These are phyloP conservation scores for Apiospora marii DNA, from an alignment of 2,329 filamentous ascomycete genomes.

Conservation along the genomic window DNA sequence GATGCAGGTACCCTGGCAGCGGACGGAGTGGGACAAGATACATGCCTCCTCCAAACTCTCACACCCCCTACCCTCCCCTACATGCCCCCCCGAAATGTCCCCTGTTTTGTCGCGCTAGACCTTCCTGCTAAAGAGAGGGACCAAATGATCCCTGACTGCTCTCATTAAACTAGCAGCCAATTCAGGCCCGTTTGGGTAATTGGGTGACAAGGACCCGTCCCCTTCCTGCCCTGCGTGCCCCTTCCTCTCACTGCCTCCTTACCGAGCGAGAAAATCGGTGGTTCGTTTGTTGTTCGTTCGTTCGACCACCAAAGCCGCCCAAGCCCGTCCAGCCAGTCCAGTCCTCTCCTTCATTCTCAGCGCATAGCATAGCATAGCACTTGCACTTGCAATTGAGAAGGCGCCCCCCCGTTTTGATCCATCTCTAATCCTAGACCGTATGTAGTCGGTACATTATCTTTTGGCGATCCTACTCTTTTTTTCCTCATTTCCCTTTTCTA, in stretches of 20 bases:
- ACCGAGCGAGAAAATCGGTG: conserved; percentile 11
- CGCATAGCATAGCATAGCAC: neutral
- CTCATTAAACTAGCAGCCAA: conserved; percentile 26
- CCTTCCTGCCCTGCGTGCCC: conserved; percentile 6
- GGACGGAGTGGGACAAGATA: conserved; percentile 13
- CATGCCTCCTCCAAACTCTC: conserved; percentile 15
- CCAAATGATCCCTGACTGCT: conserved; percentile 38
- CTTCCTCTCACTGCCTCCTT: conserved; percentile 22
- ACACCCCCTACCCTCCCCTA: neutral
- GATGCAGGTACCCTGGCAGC: conserved; percentile 21
- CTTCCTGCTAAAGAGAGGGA: conserved; percentile 16
- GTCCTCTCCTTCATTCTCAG: neutral
- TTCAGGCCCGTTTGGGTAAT: conserved; percentile 26
- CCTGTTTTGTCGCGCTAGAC: conserved; percentile 21
- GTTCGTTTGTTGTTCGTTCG: conserved; percentile 4
- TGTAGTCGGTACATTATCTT: conserved; percentile 16
- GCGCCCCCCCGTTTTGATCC: neutral
- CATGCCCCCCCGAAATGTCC: conserved; percentile 5
- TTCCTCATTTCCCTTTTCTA: conserved; percentile 22
- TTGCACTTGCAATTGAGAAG: conserved; percentile 1
- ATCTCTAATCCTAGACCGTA: conserved; percentile 5
- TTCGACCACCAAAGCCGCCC: conserved; percentile 1
- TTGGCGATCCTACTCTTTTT: conserved; percentile 20
- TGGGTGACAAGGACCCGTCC: conserved; percentile 23
- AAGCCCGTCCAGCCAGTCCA: neutral